Conservation (phyloP, 2,329 filamentous ascomycete genomes). For the Biscogniauxia marginata region DNA sequence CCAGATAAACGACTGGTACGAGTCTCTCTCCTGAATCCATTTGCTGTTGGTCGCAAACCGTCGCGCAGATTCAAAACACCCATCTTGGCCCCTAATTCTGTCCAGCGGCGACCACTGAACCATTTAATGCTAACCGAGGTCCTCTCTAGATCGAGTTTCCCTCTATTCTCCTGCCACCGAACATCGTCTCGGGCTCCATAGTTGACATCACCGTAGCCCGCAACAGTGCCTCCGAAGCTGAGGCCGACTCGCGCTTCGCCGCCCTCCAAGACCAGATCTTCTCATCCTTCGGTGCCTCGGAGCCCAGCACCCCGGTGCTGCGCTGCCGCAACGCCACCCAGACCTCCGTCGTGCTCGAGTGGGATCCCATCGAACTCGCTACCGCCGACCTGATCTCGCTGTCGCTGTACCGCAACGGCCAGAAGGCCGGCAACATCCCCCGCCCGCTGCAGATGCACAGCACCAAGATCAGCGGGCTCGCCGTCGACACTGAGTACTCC, state of each 20-base stretch:
- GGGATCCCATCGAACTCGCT: conserved; percentile 91
- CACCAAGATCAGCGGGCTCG: conserved; percentile 94
- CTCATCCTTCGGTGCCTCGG: conserved; percentile 76
- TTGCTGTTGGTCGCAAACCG: conserved; percentile 15
- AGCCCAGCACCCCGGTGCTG: conserved; percentile 74
- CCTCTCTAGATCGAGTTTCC: conserved; percentile 87
- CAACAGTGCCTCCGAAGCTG: conserved; percentile 75
- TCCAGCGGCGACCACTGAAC: too few relatives aligned
- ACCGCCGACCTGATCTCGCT: conserved; percentile 89
- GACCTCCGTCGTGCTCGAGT: conserved; percentile 96
- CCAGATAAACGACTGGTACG: conserved; percentile 93
- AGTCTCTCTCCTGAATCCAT: conserved; percentile 8
- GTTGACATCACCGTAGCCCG: conserved; percentile 95
- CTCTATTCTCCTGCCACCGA: conserved; percentile 90
- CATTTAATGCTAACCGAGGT: conserved; percentile 21
- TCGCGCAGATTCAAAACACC: conserved; percentile 10
- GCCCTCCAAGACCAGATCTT: conserved; percentile 87
- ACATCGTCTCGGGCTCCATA: conserved; percentile 94
- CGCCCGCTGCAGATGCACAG: conserved; percentile 82
- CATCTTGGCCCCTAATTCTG: conserved; percentile 25
- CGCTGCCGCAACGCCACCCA: conserved; percentile 96
- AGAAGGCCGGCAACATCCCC: conserved; percentile 94
- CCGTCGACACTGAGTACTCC: conserved; percentile 93
- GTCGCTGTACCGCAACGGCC: conserved; percentile 90
- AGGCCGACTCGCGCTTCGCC: conserved; percentile 74